phyloP scores from a whole-genome alignment of 768 basidiomycete genomes.

The Filobasidium wieringae region DNA sequence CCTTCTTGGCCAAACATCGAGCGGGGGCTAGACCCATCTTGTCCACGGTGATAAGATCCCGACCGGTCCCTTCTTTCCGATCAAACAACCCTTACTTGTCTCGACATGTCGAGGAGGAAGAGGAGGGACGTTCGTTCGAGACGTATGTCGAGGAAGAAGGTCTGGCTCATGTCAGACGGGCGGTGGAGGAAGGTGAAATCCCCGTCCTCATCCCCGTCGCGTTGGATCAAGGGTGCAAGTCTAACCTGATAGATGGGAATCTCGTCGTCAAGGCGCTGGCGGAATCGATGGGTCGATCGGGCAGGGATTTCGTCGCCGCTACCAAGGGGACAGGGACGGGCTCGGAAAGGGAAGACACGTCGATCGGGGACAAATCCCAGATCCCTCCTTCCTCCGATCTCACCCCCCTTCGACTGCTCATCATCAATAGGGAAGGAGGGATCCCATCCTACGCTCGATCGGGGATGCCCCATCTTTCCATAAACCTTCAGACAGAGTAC shows the following conservation, averaged over 20 bases:
- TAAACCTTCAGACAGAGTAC: slow-evolving; percentile 84
- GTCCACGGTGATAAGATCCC: slow-evolving; percentile 70
- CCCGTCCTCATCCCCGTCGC: slow-evolving; percentile 90
- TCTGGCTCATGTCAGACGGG: slow-evolving; percentile 70
- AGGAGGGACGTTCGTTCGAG: slow-evolving; percentile 32
- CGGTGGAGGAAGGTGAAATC: slow-evolving; percentile 85
- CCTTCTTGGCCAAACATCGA: slow-evolving; percentile 69
- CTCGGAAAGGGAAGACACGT: neutral
- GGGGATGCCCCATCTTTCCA: slow-evolving; percentile 86
- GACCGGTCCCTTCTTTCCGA: too few relatives aligned
- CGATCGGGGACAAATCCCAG: neutral
- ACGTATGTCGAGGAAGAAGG: slow-evolving; percentile 60
- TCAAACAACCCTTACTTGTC: too few relatives aligned
- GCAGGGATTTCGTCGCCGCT: neutral
- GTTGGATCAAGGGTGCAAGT: slow-evolving; percentile 77
- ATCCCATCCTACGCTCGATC: slow-evolving; percentile 93
- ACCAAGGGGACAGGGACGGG: neutral
- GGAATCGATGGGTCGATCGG: slow-evolving; percentile 32
- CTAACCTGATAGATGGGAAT: slow-evolving; percentile 72
- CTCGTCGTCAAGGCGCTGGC: slow-evolving; percentile 78
- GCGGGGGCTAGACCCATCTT: slow-evolving; percentile 78
- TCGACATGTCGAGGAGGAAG: slow-evolving; percentile 29
- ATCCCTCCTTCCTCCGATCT: slow-evolving; percentile 51
- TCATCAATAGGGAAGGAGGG: slow-evolving; percentile 92
- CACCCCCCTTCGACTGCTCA: slow-evolving; percentile 88